Evolutionary conservation across 2,329 filamentous ascomycete genomes (phyloP).

Genomic region (Botrytis paeoniae): DNA sequence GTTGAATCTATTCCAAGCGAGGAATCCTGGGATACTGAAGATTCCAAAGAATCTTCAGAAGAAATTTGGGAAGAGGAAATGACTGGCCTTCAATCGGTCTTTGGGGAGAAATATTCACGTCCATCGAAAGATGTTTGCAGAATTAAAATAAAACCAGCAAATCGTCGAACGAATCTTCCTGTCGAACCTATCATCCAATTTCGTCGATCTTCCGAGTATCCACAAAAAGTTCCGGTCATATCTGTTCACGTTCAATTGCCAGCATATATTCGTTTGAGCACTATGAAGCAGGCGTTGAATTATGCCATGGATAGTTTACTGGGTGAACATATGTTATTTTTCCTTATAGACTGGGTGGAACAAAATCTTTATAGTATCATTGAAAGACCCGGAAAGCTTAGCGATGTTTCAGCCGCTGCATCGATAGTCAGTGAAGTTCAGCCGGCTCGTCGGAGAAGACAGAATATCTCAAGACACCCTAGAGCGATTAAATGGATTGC

Average conservation of each 20-base stretch:
- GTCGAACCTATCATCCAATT: constrained; percentile 61
- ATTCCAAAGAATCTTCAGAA: constrained; percentile 50
- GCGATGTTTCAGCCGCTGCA: constrained; percentile 78
- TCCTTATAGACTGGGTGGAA: constrained; percentile 88
- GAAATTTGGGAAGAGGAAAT: constrained; percentile 84
- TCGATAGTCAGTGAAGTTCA: constrained; percentile 57
- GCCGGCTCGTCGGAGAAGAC: constrained; percentile 29
- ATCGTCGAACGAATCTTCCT: constrained; percentile 48
- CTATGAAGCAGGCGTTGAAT: constrained; percentile 72
- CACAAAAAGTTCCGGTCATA: constrained; percentile 63
- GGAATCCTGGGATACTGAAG: constrained; percentile 40
- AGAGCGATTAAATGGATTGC: constrained; percentile 63
- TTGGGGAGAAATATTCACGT: constrained; percentile 67
- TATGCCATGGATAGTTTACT: constrained; percentile 68
- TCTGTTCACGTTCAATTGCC: constrained; percentile 70
- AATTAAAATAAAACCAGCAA: constrained; percentile 60
- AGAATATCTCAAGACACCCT: constrained; percentile 46
- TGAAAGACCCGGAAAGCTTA: constrained; percentile 76
- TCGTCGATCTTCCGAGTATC: constrained; percentile 72
- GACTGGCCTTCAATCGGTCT: constrained; percentile 79
- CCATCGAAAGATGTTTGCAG: constrained; percentile 64
- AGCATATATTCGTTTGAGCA: constrained; percentile 88
- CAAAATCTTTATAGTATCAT: constrained; percentile 79
- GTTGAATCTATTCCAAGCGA: constrained; percentile 37
- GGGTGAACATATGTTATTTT: constrained; percentile 89